These are phyloP conservation scores for Coemansia sp. DNA, from an alignment of 192 early-diverging fungal genomes.

Conservation along the genomic window DNA sequence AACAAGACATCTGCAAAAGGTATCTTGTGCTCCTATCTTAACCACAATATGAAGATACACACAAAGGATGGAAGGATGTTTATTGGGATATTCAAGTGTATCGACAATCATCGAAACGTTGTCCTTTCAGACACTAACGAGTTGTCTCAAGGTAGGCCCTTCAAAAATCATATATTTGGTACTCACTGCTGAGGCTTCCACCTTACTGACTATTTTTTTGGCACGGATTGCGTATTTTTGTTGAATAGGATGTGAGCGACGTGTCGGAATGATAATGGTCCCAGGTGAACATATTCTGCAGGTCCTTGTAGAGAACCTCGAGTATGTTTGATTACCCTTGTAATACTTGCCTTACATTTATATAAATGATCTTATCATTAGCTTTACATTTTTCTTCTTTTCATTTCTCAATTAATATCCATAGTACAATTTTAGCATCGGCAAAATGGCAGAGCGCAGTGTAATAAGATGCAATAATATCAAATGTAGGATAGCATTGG, in stretches of 20 bases:
- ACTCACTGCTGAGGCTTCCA: background rate
- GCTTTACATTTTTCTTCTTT: background rate
- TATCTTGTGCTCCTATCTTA: constrained; percentile 29
- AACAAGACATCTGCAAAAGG: constrained; percentile 14
- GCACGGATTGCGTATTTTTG: background rate
- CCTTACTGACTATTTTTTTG: background rate
- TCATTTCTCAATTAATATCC: background rate
- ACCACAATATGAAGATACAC: constrained; percentile 37
- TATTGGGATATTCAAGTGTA: constrained; percentile 40
- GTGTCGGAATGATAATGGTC: constrained; percentile 55
- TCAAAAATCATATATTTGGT: background rate
- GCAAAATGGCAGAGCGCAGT: constrained; percentile 15
- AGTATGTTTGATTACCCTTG: constrained; percentile 25
- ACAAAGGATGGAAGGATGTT: constrained; percentile 40
- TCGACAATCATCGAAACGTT: constrained; percentile 36
- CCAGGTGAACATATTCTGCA: constrained; percentile 41
- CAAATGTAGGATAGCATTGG: constrained; percentile 42
- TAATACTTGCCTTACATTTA: background rate
- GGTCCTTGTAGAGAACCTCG: constrained; percentile 44
- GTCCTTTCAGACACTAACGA: constrained; percentile 46
- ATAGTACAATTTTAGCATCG: background rate
- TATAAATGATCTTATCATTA: background rate
- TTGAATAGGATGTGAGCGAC: constrained; percentile 30
- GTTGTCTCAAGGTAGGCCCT: constrained; percentile 20
- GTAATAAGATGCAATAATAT: constrained; percentile 51